These are phyloP conservation scores for Lyophyllum atratum DNA, from an alignment of 768 basidiomycete species.

Conservation along the genomic window DNA sequence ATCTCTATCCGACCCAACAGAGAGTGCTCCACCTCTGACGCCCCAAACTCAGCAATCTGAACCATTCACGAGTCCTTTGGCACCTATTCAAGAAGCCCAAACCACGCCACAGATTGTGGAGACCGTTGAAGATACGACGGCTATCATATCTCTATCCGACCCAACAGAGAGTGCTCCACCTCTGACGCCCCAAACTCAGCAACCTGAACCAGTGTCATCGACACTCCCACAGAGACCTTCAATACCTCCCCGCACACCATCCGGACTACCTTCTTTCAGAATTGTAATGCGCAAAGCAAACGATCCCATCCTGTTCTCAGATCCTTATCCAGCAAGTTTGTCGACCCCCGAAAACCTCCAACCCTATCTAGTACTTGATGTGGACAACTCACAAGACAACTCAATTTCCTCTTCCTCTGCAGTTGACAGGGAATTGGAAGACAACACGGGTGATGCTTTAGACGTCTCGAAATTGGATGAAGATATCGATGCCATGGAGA, in stretches of 20 bases:
- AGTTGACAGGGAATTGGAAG: conserved; percentile 22
- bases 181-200: neutral
- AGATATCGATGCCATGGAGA: conserved; percentile 4
- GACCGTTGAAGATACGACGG: neutral
- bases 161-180: neutral
- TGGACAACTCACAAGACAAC: conserved; percentile 24
- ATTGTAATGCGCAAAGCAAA: conserved; percentile 24
- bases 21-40: neutral
- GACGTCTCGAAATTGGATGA: conserved; percentile 9
- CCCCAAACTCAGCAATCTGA: too few relatives aligned
- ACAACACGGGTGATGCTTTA: conserved; percentile 6
- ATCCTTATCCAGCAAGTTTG: conserved; percentile 51
- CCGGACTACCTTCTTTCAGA: neutral
- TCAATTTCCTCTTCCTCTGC: conserved; percentile 34
- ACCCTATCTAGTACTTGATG: neutral
- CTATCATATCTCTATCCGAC: neutral
- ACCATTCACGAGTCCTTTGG: neutral
- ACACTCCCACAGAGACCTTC: neutral
- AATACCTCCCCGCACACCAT: neutral
- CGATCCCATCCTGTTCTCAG: conserved; percentile 35
- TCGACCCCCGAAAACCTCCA: conserved; percentile 37
- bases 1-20: neutral
- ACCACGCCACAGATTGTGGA: neutral
- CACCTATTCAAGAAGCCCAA: neutral
- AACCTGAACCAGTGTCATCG: neutral